Evolutionary conservation across 140 eudicot genomes (phyloP).

Genomic region (Flaveria floridana): DNA sequence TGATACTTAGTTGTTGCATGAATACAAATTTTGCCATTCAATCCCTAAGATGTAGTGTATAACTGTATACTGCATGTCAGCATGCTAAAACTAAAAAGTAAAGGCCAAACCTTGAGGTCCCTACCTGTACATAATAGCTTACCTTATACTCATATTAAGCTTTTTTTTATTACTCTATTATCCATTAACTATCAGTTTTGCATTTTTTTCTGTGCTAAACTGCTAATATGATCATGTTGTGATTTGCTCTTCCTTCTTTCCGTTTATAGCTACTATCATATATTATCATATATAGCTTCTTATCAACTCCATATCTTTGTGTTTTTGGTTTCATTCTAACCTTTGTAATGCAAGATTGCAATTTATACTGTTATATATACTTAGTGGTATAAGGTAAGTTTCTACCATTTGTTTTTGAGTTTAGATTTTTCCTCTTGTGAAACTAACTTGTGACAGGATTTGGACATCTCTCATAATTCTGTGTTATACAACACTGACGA

Average conservation of each 20-base stretch:
- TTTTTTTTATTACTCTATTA: background rate
- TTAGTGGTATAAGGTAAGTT: slow-evolving; percentile 26
- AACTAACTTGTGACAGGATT: slow-evolving; percentile 59
- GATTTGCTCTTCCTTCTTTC: slow-evolving; percentile 4
- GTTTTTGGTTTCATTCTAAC: slow-evolving; percentile 2
- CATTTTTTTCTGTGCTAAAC: slow-evolving; percentile 19
- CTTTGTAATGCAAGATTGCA: slow-evolving; percentile 8
- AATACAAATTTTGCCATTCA: no score
- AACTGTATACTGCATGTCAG: no score
- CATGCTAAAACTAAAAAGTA: background rate
- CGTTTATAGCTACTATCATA: slow-evolving; percentile 8
- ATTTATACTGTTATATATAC: slow-evolving; percentile 16
- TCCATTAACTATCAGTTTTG: background rate
- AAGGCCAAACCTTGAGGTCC: slow-evolving; percentile 14
- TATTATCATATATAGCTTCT: background rate
- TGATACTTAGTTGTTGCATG: no score
- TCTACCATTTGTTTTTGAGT: slow-evolving; percentile 35
- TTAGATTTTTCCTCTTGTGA: slow-evolving; percentile 23
- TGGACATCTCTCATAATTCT: slow-evolving; percentile 66
- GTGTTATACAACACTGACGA: slow-evolving; percentile 63
- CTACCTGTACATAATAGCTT: slow-evolving; percentile 2
- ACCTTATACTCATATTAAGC: background rate
- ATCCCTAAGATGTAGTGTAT: no score
- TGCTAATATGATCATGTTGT: slow-evolving; percentile 1
- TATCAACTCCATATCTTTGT: slow-evolving; percentile 1